These are phyloP conservation scores for Chaetomium olivaceum DNA, from an alignment of 2,329 filamentous ascomycete genomes.

Conservation along the genomic window DNA sequence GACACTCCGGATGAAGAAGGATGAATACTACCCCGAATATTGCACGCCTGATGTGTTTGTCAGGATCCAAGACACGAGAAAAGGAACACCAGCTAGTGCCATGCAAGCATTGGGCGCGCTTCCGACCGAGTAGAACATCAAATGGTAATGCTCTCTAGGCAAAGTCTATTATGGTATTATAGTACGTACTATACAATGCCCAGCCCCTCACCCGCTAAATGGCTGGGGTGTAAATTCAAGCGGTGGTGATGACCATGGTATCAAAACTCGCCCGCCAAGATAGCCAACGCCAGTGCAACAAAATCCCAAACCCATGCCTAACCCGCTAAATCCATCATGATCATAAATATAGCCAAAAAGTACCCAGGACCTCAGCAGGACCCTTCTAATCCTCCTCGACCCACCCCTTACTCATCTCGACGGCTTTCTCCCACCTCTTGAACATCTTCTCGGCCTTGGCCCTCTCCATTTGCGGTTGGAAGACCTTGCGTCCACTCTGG, in stretches of 20 bases:
- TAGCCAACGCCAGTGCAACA: neutral
- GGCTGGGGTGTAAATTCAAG: neutral
- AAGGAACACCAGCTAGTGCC: neutral
- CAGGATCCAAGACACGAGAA: neutral
- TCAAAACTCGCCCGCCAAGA: slow-evolving; percentile 1
- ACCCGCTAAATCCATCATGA: slow-evolving; percentile 10
- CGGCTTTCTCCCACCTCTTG: slow-evolving; percentile 57
- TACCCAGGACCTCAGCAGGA: neutral
- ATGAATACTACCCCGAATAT: neutral
- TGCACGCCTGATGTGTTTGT: neutral
- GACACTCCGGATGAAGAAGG: neutral
- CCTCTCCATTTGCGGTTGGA: slow-evolving; percentile 63
- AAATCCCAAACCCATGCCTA: slow-evolving; percentile 1
- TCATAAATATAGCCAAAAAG: neutral
- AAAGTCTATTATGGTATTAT: slow-evolving; percentile 5
- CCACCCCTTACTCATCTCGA: slow-evolving; percentile 61
- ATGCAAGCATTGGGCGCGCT: neutral
- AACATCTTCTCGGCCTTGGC: slow-evolving; percentile 48
- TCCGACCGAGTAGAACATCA: neutral
- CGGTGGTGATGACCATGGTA: neutral
- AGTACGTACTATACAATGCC: neutral
- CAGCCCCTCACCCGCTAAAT: neutral
- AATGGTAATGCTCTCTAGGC: neutral
- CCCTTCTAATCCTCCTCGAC: slow-evolving; percentile 39
- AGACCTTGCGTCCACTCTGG: slow-evolving; percentile 66